Percentiles rank a stretch among this genome's conserved stretches.
phyloP scores from a whole-genome alignment of 768 basidiomycete species.

The Royoungia palumana region DNA sequence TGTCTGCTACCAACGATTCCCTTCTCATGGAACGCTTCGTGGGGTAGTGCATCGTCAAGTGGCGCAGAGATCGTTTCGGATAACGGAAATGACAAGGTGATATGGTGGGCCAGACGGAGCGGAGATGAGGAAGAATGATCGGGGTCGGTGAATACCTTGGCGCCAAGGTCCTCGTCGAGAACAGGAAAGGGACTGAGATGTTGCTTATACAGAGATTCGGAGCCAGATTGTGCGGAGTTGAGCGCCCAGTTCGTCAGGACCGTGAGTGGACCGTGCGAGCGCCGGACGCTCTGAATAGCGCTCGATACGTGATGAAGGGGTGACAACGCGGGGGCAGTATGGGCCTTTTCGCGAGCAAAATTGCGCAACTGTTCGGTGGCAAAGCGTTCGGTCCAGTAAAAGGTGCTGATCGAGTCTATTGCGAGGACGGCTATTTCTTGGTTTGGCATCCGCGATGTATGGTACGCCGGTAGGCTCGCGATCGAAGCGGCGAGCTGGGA shows the following conservation, averaged over 20 bases:
- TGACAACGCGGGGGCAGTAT: slow-evolving; percentile 12
- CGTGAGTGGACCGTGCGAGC: slow-evolving; percentile 47
- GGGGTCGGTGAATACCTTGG: slow-evolving; percentile 8
- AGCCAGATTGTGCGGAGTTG: slow-evolving; percentile 20
- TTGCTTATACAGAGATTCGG: slow-evolving; percentile 42
- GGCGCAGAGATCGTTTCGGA: slow-evolving; percentile 15
- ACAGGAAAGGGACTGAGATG: slow-evolving; percentile 49
- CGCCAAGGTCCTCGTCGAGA: slow-evolving; percentile 13
- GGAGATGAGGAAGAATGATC: slow-evolving; percentile 19
- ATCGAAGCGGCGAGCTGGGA: slow-evolving; percentile 68
- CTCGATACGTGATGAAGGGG: slow-evolving; percentile 46
- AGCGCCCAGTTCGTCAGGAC: slow-evolving; percentile 66
- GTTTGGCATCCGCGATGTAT: slow-evolving; percentile 44
- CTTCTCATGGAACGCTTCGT: slow-evolving; percentile 20
- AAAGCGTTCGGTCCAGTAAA: slow-evolving; percentile 77
- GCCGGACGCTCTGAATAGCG: slow-evolving; percentile 47
- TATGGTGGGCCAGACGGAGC: slow-evolving; percentile 38
- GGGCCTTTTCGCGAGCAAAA: slow-evolving; percentile 8
- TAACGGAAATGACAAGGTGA: slow-evolving; percentile 33
- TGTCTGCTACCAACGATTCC: slow-evolving; percentile 15
- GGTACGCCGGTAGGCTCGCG: slow-evolving; percentile 52
- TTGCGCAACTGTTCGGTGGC: slow-evolving; percentile 50
- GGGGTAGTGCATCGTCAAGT: slow-evolving; percentile 12
- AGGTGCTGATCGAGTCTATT: slow-evolving; percentile 73
- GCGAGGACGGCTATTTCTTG: slow-evolving; percentile 62